Evolutionary conservation across 139 green algal species (phyloP), one percentile per base, ranked within the genome.

Genomic region (Edaphochlamys debaryana): DNA sequence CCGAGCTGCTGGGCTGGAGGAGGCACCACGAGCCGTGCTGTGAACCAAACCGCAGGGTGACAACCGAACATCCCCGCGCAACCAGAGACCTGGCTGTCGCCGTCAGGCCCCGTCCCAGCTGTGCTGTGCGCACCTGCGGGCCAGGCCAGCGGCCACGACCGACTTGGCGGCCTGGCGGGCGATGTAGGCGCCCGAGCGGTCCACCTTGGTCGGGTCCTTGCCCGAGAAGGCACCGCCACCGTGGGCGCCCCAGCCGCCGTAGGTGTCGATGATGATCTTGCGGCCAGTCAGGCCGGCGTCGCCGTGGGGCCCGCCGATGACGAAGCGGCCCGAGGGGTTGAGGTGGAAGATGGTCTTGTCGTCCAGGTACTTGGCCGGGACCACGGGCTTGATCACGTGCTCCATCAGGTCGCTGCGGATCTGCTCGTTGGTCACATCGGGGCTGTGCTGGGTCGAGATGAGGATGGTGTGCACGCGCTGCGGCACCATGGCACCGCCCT

Each of bases 261-360:
- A 99, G 45, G 97, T 99, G 93, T 99, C 97, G 80, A 99, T 99
- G 91, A 99, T 99, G 92, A 99, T 99, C 94, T 99, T 99, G 81
- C 97, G 93, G 72, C 97, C 96, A 64, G 97, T 99, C 67, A 99
- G 93, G 62, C 97, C 97, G 67, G 97, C 97, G 82, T 99, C 97
- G 69, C 97, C 97, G 87, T 99, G 95, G 8, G 97, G 97, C 23
- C 97, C 97, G 66, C 97, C 97, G 69, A 99, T 99, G 63, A 98
- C 94, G 85, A 99, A 99, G 74, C 97, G 95, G 67, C 96, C 96
- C 17, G 94, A 98, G 64, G 97, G 97, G 93, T 99, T 99, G 40
- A 99, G 90, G 91, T 99, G 98, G 97, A 97, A 99, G 92, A 99
- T 99, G 86, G 97, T 99, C 62, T 99, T 96, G 85, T 99, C 96